Percentiles rank a stretch among this genome's conserved stretches.
Conservation (phyloP, 768 basidiomycete species). For the Lactarius hengduanensis region DNA sequence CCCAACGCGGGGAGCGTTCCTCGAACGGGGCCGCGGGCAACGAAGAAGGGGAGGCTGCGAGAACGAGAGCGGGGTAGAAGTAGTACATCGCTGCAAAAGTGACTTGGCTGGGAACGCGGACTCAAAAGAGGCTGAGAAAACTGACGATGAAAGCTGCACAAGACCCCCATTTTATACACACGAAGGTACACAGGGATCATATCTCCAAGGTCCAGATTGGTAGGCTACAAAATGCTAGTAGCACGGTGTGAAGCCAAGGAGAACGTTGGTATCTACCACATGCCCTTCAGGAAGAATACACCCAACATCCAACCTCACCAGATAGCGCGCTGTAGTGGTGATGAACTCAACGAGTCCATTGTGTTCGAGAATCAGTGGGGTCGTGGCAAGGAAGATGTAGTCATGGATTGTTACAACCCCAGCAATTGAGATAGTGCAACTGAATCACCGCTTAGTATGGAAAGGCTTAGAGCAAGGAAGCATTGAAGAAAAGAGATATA, state of each 20-base stretch:
- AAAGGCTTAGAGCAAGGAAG: not conserved
- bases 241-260: not conserved
- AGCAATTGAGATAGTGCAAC: not conserved
- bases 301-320: not conserved
- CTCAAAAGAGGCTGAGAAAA: not conserved
- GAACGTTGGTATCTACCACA: not conserved
- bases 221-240: not conserved
- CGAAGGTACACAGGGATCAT: too few species aligned
- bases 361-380: not conserved
- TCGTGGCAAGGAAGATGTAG: not conserved
- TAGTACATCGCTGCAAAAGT: conserved; percentile 2
- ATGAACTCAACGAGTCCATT: not conserved
- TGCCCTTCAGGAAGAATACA: not conserved
- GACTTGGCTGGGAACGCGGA: not conserved
- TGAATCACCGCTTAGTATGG: not conserved
- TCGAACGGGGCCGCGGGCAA: not conserved
- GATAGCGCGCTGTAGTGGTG: not conserved
- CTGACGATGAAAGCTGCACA: not conserved
- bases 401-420: not conserved
- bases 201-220: not conserved
- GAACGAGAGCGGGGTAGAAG: conserved; percentile 5
- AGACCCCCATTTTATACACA: not conserved
- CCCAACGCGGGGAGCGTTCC: not conserved
- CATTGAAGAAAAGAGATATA: not conserved
- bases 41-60: not conserved